A percentile compares a stretch with the other conserved stretches of the same genome.
These are phyloP conservation scores for Melaleuca alternifolia DNA, from an alignment of 345 rosid species.

Conservation along the genomic window DNA sequence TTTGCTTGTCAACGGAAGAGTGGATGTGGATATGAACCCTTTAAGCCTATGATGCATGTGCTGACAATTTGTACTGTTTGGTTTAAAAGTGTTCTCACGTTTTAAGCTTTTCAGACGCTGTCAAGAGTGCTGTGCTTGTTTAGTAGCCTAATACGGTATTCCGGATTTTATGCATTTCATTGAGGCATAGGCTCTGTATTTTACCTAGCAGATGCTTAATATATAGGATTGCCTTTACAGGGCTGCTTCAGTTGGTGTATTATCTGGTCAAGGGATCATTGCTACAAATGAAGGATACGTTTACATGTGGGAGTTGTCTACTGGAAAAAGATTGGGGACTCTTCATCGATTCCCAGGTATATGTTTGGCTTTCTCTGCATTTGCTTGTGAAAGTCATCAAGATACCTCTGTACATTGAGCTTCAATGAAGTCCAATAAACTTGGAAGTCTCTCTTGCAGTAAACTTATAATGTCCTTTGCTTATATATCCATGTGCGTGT, in stretches of 20 bases:
- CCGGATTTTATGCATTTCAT: neutral
- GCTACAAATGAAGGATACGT: constrained; percentile 68
- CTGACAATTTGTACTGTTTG: neutral
- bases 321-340: constrained; percentile 50
- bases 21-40: neutral
- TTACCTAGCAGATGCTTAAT: neutral
- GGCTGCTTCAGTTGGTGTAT: constrained; percentile 37
- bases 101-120: neutral
- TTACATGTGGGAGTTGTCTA: constrained; percentile 61
- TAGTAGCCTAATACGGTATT: neutral
- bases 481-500: neutral
- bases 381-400: neutral
- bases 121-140: neutral
- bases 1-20: neutral
- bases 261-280: constrained; percentile 53
- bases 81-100: neutral
- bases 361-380: neutral
- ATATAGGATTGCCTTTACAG: constrained; percentile 25
- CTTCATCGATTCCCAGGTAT: constrained; percentile 74
- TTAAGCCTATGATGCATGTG: neutral
- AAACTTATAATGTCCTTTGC: neutral
- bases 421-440: neutral
- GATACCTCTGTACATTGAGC: neutral
- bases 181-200: neutral
- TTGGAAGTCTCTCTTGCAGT: neutral